phyloP scores from a whole-genome alignment of 495 filamentous ascomycete species.

The Penicillium flavigenum region DNA sequence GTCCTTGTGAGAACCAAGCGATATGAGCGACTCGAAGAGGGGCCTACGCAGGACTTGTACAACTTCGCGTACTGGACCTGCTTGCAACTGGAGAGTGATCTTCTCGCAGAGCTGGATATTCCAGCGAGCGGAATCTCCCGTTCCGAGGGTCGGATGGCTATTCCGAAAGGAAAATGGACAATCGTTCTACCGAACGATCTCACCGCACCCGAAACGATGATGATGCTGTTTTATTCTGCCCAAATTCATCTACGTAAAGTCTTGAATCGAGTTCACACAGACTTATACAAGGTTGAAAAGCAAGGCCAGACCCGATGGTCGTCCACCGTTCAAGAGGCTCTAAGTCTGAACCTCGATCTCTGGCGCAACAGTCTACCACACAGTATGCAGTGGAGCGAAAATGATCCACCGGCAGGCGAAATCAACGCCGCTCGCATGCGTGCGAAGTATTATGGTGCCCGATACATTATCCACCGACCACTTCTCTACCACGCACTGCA shows the following conservation, averaged over 20 bases:
- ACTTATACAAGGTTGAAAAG: conserved; percentile 67
- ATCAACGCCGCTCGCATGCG: conserved; percentile 84
- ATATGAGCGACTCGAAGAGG: conserved; percentile 34
- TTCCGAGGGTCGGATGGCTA: conserved; percentile 64
- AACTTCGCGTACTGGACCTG: conserved; percentile 91
- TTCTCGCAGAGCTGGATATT: conserved; percentile 83
- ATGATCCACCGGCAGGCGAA: conserved; percentile 64
- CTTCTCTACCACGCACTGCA: conserved; percentile 69
- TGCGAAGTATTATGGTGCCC: conserved; percentile 91
- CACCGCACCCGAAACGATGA: conserved; percentile 35
- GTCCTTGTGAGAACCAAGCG: conserved; percentile 67
- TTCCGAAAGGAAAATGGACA: conserved; percentile 51
- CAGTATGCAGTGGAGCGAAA: conserved; percentile 62
- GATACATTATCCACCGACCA: conserved; percentile 84
- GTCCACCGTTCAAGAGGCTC: conserved; percentile 36
- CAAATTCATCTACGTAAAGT: conserved; percentile 85
- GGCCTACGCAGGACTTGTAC: conserved; percentile 50
- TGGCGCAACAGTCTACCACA: conserved; percentile 47
- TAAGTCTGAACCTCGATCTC: conserved; percentile 51
- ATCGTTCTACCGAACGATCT: conserved; percentile 37
- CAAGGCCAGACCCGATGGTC: conserved; percentile 34
- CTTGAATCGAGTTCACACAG: conserved; percentile 78
- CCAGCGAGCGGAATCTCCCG: conserved; percentile 77
- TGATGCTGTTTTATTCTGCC: conserved; percentile 78
- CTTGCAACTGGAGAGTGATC: conserved; percentile 92